Conservation (phyloP, 169 alveolate genomes). For the Babesia bigemina region DNA sequence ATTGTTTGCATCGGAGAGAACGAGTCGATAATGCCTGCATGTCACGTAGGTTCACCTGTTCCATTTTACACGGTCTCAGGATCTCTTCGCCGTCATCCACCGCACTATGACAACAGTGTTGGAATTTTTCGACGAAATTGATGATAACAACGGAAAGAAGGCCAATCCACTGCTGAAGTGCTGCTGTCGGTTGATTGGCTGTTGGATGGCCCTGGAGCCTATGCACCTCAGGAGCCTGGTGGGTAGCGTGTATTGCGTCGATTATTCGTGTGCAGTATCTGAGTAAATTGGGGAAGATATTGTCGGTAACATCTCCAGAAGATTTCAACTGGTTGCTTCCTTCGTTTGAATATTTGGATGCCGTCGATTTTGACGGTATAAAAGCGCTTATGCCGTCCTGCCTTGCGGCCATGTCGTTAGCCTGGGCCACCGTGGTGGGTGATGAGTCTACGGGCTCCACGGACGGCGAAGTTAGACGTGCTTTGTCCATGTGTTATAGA, state of each 20-base stretch:
- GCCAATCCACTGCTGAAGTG: background rate
- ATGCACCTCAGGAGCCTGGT: slow-evolving; percentile 37
- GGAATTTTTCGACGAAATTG: slow-evolving; percentile 46
- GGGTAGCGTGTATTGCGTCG: background rate
- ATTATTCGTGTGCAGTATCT: slow-evolving; percentile 16
- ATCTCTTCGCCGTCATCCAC: slow-evolving; percentile 46
- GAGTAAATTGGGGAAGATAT: slow-evolving; percentile 22
- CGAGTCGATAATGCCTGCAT: slow-evolving; percentile 18
- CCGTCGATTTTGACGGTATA: slow-evolving; percentile 20
- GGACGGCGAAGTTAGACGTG: background rate
- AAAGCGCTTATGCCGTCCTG: background rate
- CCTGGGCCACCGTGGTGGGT: background rate
- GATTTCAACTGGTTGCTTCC: slow-evolving; percentile 65
- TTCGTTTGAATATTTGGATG: slow-evolving; percentile 43
- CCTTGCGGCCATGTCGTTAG: background rate
- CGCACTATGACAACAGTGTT: slow-evolving; percentile 31
- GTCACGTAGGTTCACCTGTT: slow-evolving; percentile 3
- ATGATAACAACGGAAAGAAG: background rate
- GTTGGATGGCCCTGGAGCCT: slow-evolving; percentile 72
- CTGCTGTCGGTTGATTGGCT: slow-evolving; percentile 45
- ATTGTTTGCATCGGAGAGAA: slow-evolving; percentile 25
- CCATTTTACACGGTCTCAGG: background rate
- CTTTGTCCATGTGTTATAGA: slow-evolving; percentile 26
- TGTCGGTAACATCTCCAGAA: slow-evolving; percentile 2
- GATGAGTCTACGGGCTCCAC: background rate